A percentile compares a stretch with the other conserved stretches of the same genome.
Evolutionary conservation across 352 stramenopile genomes (phyloP).

Genomic region (Pythium aphanidermatum): DNA sequence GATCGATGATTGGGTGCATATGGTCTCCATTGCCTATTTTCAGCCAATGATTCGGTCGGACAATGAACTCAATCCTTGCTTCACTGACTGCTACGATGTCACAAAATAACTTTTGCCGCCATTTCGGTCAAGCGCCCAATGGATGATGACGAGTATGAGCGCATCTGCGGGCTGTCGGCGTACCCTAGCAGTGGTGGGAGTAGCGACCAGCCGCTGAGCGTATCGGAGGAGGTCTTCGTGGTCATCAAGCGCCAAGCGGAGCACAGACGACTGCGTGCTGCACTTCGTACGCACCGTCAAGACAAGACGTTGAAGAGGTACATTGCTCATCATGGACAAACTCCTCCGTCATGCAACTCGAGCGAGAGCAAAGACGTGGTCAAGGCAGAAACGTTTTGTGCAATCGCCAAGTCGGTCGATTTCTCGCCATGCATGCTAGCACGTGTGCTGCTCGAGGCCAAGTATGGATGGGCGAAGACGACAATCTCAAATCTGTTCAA

Average conservation of each 20-base stretch:
- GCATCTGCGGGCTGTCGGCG: constrained; percentile 36
- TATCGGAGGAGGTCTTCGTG: constrained; percentile 44
- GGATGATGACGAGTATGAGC: constrained; percentile 41
- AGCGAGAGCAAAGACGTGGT: too few relatives aligned
- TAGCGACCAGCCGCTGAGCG: constrained; percentile 16
- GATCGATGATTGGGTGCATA: constrained; percentile 3
- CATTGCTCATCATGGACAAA: constrained; percentile 27
- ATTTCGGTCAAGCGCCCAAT: constrained; percentile 21
- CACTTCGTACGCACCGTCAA: constrained; percentile 45
- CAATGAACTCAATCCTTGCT: too few relatives aligned
- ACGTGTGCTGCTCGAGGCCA: constrained; percentile 45
- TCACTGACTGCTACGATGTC: too few relatives aligned
- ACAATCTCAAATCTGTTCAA: constrained; percentile 68
- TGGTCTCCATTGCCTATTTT: not conserved
- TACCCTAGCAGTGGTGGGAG: constrained; percentile 16
- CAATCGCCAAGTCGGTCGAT: constrained; percentile 34
- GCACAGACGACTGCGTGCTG: constrained; percentile 34
- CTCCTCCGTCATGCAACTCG: not conserved
- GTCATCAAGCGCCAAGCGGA: constrained; percentile 56
- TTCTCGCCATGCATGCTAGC: constrained; percentile 72
- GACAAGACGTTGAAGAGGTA: constrained; percentile 54
- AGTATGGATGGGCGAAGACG: constrained; percentile 55
- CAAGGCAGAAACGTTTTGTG: constrained; percentile 23
- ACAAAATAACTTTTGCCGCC: too few relatives aligned
- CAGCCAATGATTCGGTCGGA: too few relatives aligned